A percentile compares a stretch with the other conserved stretches of the same genome.
phyloP scores from a whole-genome alignment of 1,284 basidiomycete species.

The Marasmius sp. region DNA sequence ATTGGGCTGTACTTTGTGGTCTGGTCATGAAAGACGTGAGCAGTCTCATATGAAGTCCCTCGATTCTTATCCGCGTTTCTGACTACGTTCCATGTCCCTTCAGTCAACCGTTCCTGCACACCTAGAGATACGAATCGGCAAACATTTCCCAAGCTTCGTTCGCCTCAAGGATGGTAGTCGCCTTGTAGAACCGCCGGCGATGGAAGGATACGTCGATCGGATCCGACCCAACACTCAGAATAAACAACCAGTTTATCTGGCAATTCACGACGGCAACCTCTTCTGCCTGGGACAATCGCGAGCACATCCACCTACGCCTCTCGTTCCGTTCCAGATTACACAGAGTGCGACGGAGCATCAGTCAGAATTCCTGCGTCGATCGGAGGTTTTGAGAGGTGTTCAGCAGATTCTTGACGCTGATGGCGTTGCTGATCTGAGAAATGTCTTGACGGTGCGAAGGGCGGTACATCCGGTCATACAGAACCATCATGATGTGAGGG shows the following conservation, averaged over 20 bases:
- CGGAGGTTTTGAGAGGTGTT: slow-evolving; percentile 62
- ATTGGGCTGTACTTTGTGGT: slow-evolving; percentile 75
- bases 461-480: slow-evolving; percentile 51
- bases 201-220: slow-evolving; percentile 82
- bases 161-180: slow-evolving; percentile 53
- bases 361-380: slow-evolving; percentile 40
- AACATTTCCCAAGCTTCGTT: slow-evolving; percentile 61
- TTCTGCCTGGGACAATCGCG: slow-evolving; percentile 56
- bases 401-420: slow-evolving; percentile 67
- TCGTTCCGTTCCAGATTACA: slow-evolving; percentile 42
- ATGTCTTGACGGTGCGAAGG: slow-evolving; percentile 62
- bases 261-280: slow-evolving; percentile 72
- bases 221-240: slow-evolving; percentile 62
- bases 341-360: slow-evolving; percentile 26
- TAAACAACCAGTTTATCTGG: slow-evolving; percentile 67
- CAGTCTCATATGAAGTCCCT: not conserved
- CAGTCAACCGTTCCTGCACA: slow-evolving; percentile 37
- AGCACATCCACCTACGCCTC: slow-evolving; percentile 71
- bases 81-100: not conserved
- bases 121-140: slow-evolving; percentile 71
- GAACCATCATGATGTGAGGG: slow-evolving; percentile 32
- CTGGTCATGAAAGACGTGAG: slow-evolving; percentile 67
- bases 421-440: slow-evolving; percentile 69
- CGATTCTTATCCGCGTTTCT: not conserved
- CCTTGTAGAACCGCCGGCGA: slow-evolving; percentile 67